Evolutionary conservation across 352 stramenopile genomes (phyloP), one percentile per base, ranked within the genome.

Genomic region (Globisporangium barbulae): DNA sequence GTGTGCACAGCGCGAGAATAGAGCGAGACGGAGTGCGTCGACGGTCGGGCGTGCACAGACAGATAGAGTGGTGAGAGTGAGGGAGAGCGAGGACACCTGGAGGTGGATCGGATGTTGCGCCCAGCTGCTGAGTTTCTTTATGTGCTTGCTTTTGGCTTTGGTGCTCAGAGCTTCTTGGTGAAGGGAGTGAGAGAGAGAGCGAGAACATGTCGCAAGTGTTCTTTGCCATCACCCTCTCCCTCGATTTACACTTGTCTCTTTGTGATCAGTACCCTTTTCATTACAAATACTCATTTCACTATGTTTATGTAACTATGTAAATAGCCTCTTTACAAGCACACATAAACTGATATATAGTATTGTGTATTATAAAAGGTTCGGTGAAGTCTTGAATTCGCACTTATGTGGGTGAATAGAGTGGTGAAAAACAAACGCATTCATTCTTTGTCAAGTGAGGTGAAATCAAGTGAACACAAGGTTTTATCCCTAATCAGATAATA

Each of bases 191-290:
- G 41, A 44, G 13, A 19, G 13, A 44, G 37, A 19, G 9, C 53
- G 21, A 52, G 25, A 53, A 62, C 33, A 41, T 62, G 56, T 62
- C 56, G 56, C 56, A 62, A 30, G 56, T 37, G 41, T 62, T 62
- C 39, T 61, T 61, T 61, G 49, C 54, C 54, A 39, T 19, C 22
- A 17, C 39, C 39, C 54, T 45, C 53, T 37, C 35, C 53, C 33
- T 55, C 28, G 49, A 39, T 39, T 39, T 39, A 3, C 3, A 39
- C 8, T 39, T 13, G 3, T 7, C 33, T 39, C 10, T 39, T 39
- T 15, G 7, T 13, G 9, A 39, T 15, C 25, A 28, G 10, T 39
- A 12, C 10, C 12, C 5, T 3, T 39, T 39, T 39, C 0, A 28
- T 28, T 39, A 39, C 2, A 28, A 1, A 39, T 39, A 13, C 12